Conservation (phyloP, 768 basidiomycete genomes). For the Tricholoma sp. region DNA sequence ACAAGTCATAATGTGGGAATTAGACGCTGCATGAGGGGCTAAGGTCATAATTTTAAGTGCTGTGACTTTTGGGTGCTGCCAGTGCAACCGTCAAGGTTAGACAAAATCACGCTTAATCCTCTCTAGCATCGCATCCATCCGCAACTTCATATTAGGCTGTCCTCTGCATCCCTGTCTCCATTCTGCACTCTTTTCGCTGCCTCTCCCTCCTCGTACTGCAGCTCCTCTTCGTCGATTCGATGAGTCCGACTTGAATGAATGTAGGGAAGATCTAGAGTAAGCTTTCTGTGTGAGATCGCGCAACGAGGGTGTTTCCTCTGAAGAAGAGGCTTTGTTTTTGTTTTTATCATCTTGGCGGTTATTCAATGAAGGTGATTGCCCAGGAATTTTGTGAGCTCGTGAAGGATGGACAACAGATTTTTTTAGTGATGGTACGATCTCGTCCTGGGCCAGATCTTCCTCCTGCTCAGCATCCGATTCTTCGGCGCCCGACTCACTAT, state of each 20-base stretch:
- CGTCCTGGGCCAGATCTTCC: slow-evolving; percentile 11
- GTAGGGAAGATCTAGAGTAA: slow-evolving; percentile 54
- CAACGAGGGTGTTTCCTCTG: slow-evolving; percentile 27
- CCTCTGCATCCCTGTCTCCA: slow-evolving; percentile 33
- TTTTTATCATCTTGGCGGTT: slow-evolving; percentile 13
- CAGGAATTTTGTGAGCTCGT: slow-evolving; percentile 22
- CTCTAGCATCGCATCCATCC: slow-evolving; percentile 84
- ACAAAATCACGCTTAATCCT: slow-evolving; percentile 67
- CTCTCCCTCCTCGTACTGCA: slow-evolving; percentile 13
- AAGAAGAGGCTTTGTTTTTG: slow-evolving; percentile 11
- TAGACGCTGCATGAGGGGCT: slow-evolving; percentile 6
- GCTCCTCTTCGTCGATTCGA: slow-evolving; percentile 23
- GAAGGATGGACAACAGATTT: slow-evolving; percentile 19
- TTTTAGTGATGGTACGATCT: slow-evolving; percentile 7
- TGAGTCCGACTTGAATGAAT: slow-evolving; percentile 50
- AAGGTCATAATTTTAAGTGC: slow-evolving; percentile 1
- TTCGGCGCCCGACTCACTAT: slow-evolving; percentile 13
- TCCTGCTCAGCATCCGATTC: slow-evolving; percentile 10
- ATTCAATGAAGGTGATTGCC: slow-evolving; percentile 12
- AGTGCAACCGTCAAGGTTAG: slow-evolving; percentile 18
- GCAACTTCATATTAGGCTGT: slow-evolving; percentile 72
- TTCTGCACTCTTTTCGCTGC: slow-evolving; percentile 13
- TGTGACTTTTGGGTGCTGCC: slow-evolving; percentile 2
- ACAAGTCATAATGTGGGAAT: slow-evolving; percentile 20
- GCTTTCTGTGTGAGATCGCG: slow-evolving; percentile 61